phyloP scores from a whole-genome alignment of 371 early-diverging fungal genomes.

The Mucor irregularis region DNA sequence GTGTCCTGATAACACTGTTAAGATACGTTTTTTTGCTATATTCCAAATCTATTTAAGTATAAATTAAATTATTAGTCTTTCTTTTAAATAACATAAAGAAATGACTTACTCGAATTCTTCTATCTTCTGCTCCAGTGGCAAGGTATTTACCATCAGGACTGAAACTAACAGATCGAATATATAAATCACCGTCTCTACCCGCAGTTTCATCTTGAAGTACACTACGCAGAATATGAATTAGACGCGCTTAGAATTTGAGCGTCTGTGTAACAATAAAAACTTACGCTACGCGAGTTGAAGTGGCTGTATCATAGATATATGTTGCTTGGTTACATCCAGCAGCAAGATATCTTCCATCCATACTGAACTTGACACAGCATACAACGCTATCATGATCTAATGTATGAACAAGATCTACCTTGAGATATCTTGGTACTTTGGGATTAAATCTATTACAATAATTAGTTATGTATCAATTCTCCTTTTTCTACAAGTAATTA shows the following conservation, averaged over 20 bases:
- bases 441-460: constrained; percentile 58
- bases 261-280: constrained; percentile 14
- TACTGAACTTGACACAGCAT: constrained; percentile 92
- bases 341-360: constrained; percentile 86
- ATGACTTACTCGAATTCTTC: constrained; percentile 75
- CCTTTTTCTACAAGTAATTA: no score
- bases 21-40: constrained; percentile 65
- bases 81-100: neutral
- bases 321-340: constrained; percentile 92
- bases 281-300: constrained; percentile 71
- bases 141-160: constrained; percentile 89
- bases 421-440: constrained; percentile 64
- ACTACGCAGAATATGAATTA: no score
- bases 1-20: constrained; percentile 80
- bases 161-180: constrained; percentile 95
- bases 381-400: constrained; percentile 88
- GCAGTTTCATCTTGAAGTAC: constrained; percentile 76
- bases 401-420: constrained; percentile 81
- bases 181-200: constrained; percentile 68
- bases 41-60: constrained; percentile 67
- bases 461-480: no score
- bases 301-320: constrained; percentile 81
- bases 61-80: neutral
- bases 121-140: constrained; percentile 96
- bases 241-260: no score